These are phyloP conservation scores for Bromus sterilis DNA, from an alignment of 176 grass and related monocot species.

Conservation along the genomic window DNA sequence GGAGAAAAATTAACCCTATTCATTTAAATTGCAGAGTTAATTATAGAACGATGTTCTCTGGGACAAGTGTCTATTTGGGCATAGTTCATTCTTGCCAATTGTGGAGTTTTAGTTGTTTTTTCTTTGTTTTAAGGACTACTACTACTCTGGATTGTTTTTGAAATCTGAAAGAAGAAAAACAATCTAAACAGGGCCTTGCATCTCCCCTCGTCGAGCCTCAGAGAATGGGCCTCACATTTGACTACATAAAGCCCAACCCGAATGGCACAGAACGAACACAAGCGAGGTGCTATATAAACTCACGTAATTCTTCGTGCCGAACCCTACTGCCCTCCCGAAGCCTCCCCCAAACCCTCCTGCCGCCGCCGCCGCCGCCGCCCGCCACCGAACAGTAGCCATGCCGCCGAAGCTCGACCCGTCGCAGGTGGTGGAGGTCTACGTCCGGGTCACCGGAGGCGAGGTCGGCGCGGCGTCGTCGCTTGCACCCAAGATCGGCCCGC, in stretches of 20 bases:
- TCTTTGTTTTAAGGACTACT: too few relatives aligned
- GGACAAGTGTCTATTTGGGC: too few relatives aligned
- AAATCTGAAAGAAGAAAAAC: too few relatives aligned
- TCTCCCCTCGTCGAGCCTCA: too few relatives aligned
- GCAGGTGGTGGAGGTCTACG: constrained; percentile 86
- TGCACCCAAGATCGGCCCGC: constrained; percentile 83
- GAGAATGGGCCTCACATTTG: neutral
- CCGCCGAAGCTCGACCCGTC: constrained; percentile 76
- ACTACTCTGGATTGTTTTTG: too few relatives aligned
- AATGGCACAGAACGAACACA: neutral
- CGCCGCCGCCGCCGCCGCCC: neutral
- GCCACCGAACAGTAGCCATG: constrained; percentile 31
- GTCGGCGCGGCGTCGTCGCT: constrained; percentile 84
- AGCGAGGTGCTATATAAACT: neutral
- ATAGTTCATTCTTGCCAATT: too few relatives aligned
- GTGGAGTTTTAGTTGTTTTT: too few relatives aligned
- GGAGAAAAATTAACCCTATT: too few relatives aligned
- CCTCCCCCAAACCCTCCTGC: neutral
- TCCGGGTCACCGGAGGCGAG: constrained; percentile 89
- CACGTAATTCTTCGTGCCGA: neutral
- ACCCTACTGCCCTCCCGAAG: constrained; percentile 20
- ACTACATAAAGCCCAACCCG: neutral
- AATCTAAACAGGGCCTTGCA: too few relatives aligned
- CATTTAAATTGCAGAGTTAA: too few relatives aligned
- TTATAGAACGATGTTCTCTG: too few relatives aligned